Base-by-base conservation (phyloP, 495 filamentous ascomycete species). In the Aspergillus funiculosus region DNA sequence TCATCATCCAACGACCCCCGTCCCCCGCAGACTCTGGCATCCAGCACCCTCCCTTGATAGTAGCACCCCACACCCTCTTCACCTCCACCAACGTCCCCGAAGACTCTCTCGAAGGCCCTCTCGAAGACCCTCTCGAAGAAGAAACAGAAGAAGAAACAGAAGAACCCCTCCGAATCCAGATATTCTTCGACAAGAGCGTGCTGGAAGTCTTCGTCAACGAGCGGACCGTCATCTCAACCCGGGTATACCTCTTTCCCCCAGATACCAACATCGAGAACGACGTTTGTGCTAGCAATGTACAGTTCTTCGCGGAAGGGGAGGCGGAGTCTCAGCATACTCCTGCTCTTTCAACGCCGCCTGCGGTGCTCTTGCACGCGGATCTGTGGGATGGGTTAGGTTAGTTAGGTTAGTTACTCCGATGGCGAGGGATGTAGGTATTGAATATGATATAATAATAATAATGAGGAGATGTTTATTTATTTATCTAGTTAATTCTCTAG, bases 171-270 rank as follows among this genome's bases (percentile, higher is more conserved):
- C 56, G 43, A 6, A 55, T 71, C 26, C 66, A 53, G 19, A 66
- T 63, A 3, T 59, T 66, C 35, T 66, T 63, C 29, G 66, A 71
- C 25, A 47, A 19, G 15, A 67, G 61, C 25, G 66, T 71, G 11
- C 35, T 69, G 5, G 66, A 71, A 38, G 60, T 71, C 2, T 69
- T 71, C 17, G 59, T 68, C 1, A 71, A 71, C 35, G 59, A 59
- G 11, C 50, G 68, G 15, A 68, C 63, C 3, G 63, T 54, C 19
- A 62, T 71, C 11, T 59, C 64, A 0, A 71, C 66, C 1, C 56
- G 68, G 0, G 52, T 71, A 1, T 69, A 68, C 36, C 36, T 41
- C 22, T 22, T 50, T 6, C 44, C 50, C 6, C 46, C 38, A 9
- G 51, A 54, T 31, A n/a, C n/a, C n/a, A n/a, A n/a, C n/a, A n/a